These are phyloP conservation scores for Blepharisma stoltei DNA, from an alignment of 73 alveolate species.

Conservation along the genomic window DNA sequence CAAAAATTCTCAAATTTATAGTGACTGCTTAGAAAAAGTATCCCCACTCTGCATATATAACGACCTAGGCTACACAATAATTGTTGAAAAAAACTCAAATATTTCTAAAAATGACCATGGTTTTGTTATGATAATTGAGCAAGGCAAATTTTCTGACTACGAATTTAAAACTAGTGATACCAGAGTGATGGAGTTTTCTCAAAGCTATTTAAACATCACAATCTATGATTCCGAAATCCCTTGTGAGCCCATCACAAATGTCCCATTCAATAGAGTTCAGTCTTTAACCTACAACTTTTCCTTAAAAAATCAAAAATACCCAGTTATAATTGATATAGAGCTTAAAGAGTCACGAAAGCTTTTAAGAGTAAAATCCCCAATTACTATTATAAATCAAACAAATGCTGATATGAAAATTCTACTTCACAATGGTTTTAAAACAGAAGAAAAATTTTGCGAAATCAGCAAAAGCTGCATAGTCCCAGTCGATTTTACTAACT, in stretches of 20 bases:
- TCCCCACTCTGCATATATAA: background rate
- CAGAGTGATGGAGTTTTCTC: constrained; percentile 8
- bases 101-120: background rate
- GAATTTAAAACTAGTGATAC: constrained; percentile 4
- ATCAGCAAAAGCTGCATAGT: background rate
- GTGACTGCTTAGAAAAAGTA: background rate
- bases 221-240: background rate
- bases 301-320: background rate
- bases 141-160: background rate
- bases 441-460: background rate
- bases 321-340: background rate
- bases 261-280: background rate
- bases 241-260: background rate
- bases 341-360: background rate
- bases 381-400: constrained; percentile 15
- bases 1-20: background rate
- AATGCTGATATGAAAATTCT: background rate
- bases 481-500: background rate
- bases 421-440: background rate
- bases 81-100: background rate
- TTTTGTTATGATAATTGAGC: background rate
- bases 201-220: background rate
- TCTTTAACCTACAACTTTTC: background rate
- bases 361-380: background rate
- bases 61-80: background rate